A percentile compares a stretch with the other conserved stretches of the same genome.
These are phyloP conservation scores for Collariella sp. DNA, from an alignment of 495 filamentous ascomycete species.

Conservation along the genomic window DNA sequence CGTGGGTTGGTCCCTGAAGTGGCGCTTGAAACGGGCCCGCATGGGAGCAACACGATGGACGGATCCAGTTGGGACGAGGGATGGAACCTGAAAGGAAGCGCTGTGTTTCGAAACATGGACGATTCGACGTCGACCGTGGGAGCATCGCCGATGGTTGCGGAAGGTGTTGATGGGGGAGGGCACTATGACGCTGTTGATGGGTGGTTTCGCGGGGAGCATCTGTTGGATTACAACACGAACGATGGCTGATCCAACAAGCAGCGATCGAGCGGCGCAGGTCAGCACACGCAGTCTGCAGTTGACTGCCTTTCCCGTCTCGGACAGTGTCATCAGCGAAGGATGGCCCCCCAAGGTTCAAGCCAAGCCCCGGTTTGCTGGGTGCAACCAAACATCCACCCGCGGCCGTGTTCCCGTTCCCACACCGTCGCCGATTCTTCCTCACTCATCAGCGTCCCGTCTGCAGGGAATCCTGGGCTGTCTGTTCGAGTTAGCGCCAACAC, in stretches of 20 bases:
- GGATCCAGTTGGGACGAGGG: background rate
- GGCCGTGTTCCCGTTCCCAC: background rate
- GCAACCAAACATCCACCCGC: background rate
- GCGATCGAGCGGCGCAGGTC: background rate
- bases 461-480: background rate
- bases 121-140: background rate
- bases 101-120: conserved; percentile 1
- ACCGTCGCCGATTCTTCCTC: background rate
- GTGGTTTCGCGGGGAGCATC: background rate
- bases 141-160: background rate
- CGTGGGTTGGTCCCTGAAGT: conserved; percentile 15
- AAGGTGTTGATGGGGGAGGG: background rate
- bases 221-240: background rate
- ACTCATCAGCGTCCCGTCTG: too few relatives aligned
- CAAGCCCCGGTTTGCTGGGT: conserved; percentile 6
- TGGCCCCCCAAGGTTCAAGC: conserved; percentile 8
- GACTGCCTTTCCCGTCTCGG: background rate
- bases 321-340: background rate
- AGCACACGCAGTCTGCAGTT: background rate
- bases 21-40: background rate
- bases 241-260: background rate
- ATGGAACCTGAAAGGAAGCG: background rate
- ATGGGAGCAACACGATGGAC: background rate
- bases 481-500: background rate
- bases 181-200: background rate